Base-by-base conservation (phyloP, 441 rosid species). In the Eutrema salsugineum region DNA sequence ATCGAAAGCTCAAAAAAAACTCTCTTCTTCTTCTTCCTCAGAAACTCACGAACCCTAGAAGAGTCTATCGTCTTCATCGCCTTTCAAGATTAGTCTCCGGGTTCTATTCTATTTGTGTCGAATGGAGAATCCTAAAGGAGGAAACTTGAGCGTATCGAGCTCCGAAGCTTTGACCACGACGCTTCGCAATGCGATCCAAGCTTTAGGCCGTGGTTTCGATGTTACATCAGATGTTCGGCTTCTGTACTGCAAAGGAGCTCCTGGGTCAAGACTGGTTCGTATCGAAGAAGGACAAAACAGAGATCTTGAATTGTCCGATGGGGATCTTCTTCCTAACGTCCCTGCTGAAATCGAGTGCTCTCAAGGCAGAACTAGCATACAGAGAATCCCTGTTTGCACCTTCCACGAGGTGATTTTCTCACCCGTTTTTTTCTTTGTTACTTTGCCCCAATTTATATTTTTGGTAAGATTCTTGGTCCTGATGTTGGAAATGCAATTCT, bases 141-240 rank as follows among this genome's bases (percentile, higher is more conserved):
- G 73, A 53, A 75, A 78, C 84, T 75, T 83, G 49, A 80, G 81
- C 63, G 28, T 70, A 15, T 65, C 82, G 11, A 72, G 78, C 81
- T 84, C 86, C 0, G 91, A 87, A 80, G 91, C 94, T 71, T 78
- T 88, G 88, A 81, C 83, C 55, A 79, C 92, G 57, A 94, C 97
- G 54, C 83, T 91, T 20, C 81, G 61, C 62, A 90, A 87, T 85
- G 90, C 97, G 79, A 87, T 94, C 77, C 99, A 94, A 77, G 97
- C 97, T 75, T 32, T 94, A 79, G 99, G 99, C 56, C 89, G 99
- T 49, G 99, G 99, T 62, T 95, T 92, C 72, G 97, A 92, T 84
- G 98, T 92, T 28, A 91, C 99, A 68, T 95, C 97, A 11, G 98
- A 95, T 84, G 92, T 92, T 42, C 82, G 99, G 79, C 89, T 95